phyloP scores from a whole-genome alignment of 164 flowering plant species.

The Sextonia rubra region DNA sequence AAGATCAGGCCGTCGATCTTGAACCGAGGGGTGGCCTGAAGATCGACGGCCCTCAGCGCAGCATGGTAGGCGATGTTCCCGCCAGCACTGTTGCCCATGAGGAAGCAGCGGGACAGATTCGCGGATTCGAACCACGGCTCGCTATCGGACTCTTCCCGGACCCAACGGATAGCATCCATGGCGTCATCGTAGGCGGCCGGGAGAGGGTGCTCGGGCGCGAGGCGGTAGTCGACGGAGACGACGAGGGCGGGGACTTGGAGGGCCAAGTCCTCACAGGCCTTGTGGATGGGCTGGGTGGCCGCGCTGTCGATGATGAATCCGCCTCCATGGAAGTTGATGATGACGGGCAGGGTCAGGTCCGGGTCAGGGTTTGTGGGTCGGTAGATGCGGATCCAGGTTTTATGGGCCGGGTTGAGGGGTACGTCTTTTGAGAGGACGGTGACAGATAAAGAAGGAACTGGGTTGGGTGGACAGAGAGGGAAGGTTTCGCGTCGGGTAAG shows the following conservation, averaged over 20 bases:
- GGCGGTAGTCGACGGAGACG: conserved; percentile 51
- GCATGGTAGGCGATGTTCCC: conserved; percentile 54
- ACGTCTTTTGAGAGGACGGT: conserved; percentile 7
- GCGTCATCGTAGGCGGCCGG: conserved; percentile 61
- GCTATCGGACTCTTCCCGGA: conserved; percentile 6
- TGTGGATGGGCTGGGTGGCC: conserved; percentile 15
- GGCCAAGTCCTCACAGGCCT: conserved; percentile 26
- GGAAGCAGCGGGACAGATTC: conserved; percentile 41
- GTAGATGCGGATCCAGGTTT: conserved; percentile 7
- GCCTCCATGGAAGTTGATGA: conserved; percentile 49
- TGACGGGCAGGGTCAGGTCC: conserved; percentile 31
- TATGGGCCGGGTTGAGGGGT: conserved; percentile 1
- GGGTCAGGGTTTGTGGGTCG: background rate
- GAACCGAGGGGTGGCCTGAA: conserved; percentile 23
- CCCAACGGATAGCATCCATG: conserved; percentile 36
- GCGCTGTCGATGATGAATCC: conserved; percentile 37
- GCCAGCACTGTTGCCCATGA: conserved; percentile 69
- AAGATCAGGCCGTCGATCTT: conserved; percentile 49
- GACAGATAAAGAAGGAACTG: background rate
- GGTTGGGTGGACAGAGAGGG: background rate
- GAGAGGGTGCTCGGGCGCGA: conserved; percentile 50
- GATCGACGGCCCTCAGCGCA: conserved; percentile 29
- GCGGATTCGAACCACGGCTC: conserved; percentile 49
- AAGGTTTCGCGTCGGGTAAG: background rate
- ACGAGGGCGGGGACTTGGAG: conserved; percentile 18